A percentile compares a stretch with the other conserved stretches of the same genome.
These are phyloP conservation scores for Boletus vermiculosoides DNA, from an alignment of 768 basidiomycete genomes.

Conservation along the genomic window DNA sequence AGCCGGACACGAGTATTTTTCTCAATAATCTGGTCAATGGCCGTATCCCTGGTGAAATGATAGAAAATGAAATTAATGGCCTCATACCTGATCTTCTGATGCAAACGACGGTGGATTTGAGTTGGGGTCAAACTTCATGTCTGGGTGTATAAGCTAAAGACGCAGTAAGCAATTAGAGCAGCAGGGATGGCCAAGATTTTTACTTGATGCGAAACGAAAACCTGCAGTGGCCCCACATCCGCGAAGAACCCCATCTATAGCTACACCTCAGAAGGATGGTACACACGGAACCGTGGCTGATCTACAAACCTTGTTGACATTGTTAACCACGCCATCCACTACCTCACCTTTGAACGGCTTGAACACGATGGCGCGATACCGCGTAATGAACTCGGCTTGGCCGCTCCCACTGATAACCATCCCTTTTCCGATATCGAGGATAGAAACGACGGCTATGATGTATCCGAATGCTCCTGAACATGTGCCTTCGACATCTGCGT, in stretches of 20 bases:
- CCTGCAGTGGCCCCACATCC: conserved; percentile 89
- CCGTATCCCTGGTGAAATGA: not conserved
- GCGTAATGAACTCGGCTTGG: conserved; percentile 92
- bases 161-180: conserved; percentile 4
- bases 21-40: conserved; percentile 69
- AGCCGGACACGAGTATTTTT: conserved; percentile 90
- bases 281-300: not conserved
- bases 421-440: conserved; percentile 88
- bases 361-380: conserved; percentile 96
- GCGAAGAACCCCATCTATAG: conserved; percentile 97
- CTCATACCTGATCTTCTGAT: conserved; percentile 76
- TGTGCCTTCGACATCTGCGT: conserved; percentile 95
- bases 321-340: conserved; percentile 93
- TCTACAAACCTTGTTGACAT: conserved; percentile 83
- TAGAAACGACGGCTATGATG: conserved; percentile 89
- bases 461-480: conserved; percentile 95
- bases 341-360: conserved; percentile 99
- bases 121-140: conserved; percentile 93
- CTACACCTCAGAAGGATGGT: not conserved
- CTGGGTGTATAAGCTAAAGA: conserved; percentile 85
- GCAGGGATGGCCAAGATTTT: conserved; percentile 22
- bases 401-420: conserved; percentile 90
- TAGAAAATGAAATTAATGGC: not conserved
- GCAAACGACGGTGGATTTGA: conserved; percentile 97
- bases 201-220: conserved; percentile 96